These are phyloP conservation scores for Alternaria burnsii DNA, from an alignment of 2,329 filamentous ascomycete species.

Conservation along the genomic window DNA sequence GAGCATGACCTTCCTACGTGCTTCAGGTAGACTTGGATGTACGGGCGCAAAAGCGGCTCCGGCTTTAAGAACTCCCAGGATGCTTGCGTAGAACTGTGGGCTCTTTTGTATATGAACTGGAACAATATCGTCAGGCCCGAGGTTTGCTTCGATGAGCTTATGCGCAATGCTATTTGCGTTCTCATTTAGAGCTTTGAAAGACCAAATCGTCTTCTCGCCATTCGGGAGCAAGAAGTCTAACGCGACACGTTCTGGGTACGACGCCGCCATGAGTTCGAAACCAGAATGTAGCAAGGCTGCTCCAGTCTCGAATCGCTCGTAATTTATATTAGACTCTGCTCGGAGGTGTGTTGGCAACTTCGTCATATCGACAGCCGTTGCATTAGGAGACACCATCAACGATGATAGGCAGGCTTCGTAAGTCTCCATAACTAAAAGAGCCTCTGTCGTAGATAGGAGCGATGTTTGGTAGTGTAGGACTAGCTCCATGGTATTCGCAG, in stretches of 20 bases:
- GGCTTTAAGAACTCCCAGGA: constrained; percentile 53
- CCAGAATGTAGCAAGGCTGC: constrained; percentile 46
- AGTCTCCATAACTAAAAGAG: constrained; percentile 36
- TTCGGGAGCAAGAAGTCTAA: constrained; percentile 51
- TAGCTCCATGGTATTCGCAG: constrained; percentile 63
- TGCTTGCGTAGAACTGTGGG: constrained; percentile 48
- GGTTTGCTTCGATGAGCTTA: constrained; percentile 31
- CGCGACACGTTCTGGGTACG: constrained; percentile 41
- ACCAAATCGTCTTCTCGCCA: constrained; percentile 44
- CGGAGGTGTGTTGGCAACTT: constrained; percentile 32
- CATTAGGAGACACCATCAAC: constrained; percentile 32
- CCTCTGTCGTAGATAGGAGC: constrained; percentile 39
- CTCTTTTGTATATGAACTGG: constrained; percentile 48
- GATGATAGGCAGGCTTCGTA: constrained; percentile 40
- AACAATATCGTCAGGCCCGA: constrained; percentile 44
- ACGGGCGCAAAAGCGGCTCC: constrained; percentile 51
- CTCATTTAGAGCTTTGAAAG: constrained; percentile 41
- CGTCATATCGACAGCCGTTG: constrained; percentile 33
- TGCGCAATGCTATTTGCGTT: constrained; percentile 47
- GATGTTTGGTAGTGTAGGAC: constrained; percentile 65
- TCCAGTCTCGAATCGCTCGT: constrained; percentile 12
- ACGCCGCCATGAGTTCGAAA: constrained; percentile 49
- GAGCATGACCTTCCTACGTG: constrained; percentile 48
- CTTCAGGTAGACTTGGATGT: constrained; percentile 47
- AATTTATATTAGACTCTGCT: constrained; percentile 37